Conservation (phyloP, 306 rosid species). For the Vigna unguiculata region DNA sequence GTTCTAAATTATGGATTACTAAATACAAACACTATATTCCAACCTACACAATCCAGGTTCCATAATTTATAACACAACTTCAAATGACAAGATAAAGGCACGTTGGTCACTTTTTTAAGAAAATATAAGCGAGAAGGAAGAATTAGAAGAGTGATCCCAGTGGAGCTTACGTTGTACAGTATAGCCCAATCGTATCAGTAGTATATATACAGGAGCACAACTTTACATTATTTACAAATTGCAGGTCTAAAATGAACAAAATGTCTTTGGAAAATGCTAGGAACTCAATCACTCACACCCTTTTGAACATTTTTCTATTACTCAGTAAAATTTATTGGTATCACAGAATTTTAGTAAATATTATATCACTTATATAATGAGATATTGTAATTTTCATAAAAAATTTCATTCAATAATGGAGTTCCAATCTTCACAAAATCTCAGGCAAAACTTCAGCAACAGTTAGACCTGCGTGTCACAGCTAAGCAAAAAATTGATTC, state of each 20-base stretch:
- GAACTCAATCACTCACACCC: not conserved
- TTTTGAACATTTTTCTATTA: not conserved
- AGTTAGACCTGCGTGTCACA: constrained; percentile 30
- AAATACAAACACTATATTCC: too few species aligned
- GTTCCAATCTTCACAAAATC: constrained; percentile 27
- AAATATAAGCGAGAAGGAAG: too few species aligned
- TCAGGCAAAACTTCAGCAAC: not conserved
- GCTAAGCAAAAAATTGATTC: constrained; percentile 34
- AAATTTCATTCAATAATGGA: too few species aligned
- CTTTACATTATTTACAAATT: constrained; percentile 24
- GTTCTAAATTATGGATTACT: too few species aligned
- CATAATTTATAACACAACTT: too few species aligned
- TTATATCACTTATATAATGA: too few species aligned
- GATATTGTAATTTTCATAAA: not conserved
- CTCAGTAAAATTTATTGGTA: not conserved
- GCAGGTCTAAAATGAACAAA: constrained; percentile 24
- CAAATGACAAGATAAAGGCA: too few species aligned
- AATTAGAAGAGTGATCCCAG: not conserved
- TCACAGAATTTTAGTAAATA: too few species aligned
- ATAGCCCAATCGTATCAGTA: not conserved
- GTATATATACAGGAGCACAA: constrained; percentile 22
- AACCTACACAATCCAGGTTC: too few species aligned
- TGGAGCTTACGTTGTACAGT: not conserved
- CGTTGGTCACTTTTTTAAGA: too few species aligned
- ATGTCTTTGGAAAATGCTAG: not conserved